These are phyloP conservation scores for Haberlea rhodopensis DNA, from an alignment of 257 asterid genomes.

Conservation along the genomic window DNA sequence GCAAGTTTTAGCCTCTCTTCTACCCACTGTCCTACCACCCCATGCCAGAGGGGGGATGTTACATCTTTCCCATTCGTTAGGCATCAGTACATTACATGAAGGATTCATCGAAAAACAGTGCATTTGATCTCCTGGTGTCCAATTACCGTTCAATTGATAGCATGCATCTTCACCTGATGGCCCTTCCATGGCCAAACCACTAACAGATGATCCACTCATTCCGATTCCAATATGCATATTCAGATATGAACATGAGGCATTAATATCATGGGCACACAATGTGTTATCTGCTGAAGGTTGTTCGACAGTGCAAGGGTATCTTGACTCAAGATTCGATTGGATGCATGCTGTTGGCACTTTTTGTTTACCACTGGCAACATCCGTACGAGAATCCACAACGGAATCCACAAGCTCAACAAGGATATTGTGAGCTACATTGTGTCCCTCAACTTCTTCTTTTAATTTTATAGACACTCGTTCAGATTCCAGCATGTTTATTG, in stretches of 20 bases:
- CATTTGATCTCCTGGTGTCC: conserved; percentile 76
- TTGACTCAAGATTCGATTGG: no score
- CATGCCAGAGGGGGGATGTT: conserved; percentile 71
- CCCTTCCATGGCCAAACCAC: conserved; percentile 69
- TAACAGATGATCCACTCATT: conserved; percentile 46
- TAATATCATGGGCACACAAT: conserved; percentile 41
- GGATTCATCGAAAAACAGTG: conserved; percentile 55
- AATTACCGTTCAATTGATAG: conserved; percentile 66
- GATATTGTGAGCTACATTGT: conserved; percentile 52
- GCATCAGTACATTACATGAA: conserved; percentile 52
- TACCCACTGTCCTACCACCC: conserved; percentile 93
- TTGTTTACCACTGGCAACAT: conserved; percentile 35
- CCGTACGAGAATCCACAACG: conserved; percentile 57
- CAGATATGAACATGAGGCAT: conserved; percentile 58
- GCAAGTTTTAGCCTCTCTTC: conserved; percentile 72
- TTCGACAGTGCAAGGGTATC: no score
- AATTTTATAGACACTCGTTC: conserved; percentile 42
- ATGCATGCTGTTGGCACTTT: conserved; percentile 37
- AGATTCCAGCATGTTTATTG: conserved; percentile 42
- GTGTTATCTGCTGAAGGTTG: no score
- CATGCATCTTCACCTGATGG: conserved; percentile 89
- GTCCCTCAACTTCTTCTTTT: conserved; percentile 52
- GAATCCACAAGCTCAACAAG: conserved; percentile 66
- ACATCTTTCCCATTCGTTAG: conserved; percentile 84
- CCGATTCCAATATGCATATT: conserved; percentile 46